Conservation (phyloP, 495 filamentous ascomycete genomes). For the Aspergillus hancockii region DNA sequence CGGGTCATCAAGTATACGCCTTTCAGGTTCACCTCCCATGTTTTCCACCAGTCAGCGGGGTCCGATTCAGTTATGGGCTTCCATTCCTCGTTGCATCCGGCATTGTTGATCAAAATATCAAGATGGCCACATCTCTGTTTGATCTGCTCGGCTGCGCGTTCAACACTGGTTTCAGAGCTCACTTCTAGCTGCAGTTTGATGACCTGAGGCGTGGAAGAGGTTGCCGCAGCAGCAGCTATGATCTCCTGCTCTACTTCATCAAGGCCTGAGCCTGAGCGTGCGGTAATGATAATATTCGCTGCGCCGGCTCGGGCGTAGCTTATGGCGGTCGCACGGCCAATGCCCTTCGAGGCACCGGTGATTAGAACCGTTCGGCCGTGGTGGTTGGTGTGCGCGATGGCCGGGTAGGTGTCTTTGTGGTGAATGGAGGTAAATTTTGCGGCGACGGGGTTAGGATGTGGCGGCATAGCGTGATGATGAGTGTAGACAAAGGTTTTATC, state of each 20-base stretch:
- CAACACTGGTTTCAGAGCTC: constrained; percentile 37
- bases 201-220: constrained; percentile 31
- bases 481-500: too few species aligned
- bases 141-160: constrained; percentile 40
- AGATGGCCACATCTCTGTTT: constrained; percentile 35
- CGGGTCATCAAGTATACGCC: constrained; percentile 42
- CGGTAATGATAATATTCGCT: constrained; percentile 40
- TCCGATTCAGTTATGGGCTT: constrained; percentile 26
- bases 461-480: too few species aligned
- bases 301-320: constrained; percentile 46
- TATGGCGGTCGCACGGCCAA: constrained; percentile 52
- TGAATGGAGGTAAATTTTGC: not conserved
- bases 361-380: constrained; percentile 48
- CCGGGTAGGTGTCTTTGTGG: constrained; percentile 40
- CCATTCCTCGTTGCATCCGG: constrained; percentile 23
- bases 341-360: constrained; percentile 50
- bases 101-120: constrained; percentile 54
- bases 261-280: constrained; percentile 44
- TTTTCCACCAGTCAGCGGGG: constrained; percentile 42
- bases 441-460: too few species aligned
- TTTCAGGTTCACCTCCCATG: constrained; percentile 44
- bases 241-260: constrained; percentile 33
- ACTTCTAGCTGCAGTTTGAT: constrained; percentile 45
- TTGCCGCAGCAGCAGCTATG: constrained; percentile 30
- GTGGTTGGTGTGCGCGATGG: constrained; percentile 35